Percentiles rank a stretch among this genome's conserved stretches.
Evolutionary conservation across 305 asterid species (phyloP).

Genomic region (Fraxinus velutina): DNA sequence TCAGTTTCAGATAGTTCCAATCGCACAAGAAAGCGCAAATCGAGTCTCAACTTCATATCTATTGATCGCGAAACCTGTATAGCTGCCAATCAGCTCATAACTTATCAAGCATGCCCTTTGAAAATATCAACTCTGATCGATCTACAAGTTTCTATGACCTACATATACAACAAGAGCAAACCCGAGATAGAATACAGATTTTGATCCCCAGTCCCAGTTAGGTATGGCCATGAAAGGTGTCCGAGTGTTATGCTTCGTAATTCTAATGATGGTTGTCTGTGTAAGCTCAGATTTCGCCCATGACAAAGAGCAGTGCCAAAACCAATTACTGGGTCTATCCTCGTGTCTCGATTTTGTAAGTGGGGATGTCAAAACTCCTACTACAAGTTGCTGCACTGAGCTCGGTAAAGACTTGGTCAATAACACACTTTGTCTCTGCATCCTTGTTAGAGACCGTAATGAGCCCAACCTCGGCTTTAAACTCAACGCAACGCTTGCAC

Average conservation of each 20-base stretch:
- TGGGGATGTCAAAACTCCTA: constrained; percentile 34
- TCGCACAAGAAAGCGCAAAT: background rate
- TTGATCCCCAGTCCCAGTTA: background rate
- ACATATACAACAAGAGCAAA: background rate
- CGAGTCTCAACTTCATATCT: background rate
- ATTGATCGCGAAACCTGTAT: background rate
- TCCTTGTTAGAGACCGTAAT: constrained; percentile 38
- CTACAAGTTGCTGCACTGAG: constrained; percentile 37
- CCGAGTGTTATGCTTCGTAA: constrained; percentile 1
- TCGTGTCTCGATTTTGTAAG: constrained; percentile 35
- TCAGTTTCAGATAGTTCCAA: background rate
- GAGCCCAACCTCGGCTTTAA: constrained; percentile 38
- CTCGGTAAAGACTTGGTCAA: constrained; percentile 25
- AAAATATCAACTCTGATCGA: background rate
- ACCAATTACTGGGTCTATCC: constrained; percentile 30
- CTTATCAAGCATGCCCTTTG: background rate
- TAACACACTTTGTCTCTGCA: constrained; percentile 38
- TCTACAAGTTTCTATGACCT: background rate
- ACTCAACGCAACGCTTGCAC: constrained; percentile 46
- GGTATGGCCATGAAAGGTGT: constrained; percentile 15
- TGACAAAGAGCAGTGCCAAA: constrained; percentile 36
- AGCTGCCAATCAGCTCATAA: background rate
- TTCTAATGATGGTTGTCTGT: constrained; percentile 19
- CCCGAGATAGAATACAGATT: background rate
- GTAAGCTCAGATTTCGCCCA: constrained; percentile 35